phyloP scores from a whole-genome alignment of 2,329 filamentous ascomycete species.

The Aspergillus jensenii region DNA sequence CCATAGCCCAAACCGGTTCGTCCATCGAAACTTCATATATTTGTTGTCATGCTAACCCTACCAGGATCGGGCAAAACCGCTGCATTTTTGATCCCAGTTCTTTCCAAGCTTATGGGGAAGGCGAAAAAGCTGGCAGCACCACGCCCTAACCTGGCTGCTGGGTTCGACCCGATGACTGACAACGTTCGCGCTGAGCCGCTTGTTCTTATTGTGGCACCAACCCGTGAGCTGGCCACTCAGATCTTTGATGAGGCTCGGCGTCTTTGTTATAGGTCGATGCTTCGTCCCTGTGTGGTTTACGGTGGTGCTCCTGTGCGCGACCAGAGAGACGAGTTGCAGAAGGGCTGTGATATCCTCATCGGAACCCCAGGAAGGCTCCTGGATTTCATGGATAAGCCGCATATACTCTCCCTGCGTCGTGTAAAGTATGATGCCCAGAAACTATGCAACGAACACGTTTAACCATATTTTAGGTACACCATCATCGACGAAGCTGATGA shows the following conservation, averaged over 20 bases:
- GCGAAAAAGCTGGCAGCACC: slow-evolving; percentile 80
- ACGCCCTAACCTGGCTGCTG: slow-evolving; percentile 61
- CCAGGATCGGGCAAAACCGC: slow-evolving; percentile 94
- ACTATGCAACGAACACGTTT: not conserved
- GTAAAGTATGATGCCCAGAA: slow-evolving; percentile 59
- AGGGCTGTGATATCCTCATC: slow-evolving; percentile 86
- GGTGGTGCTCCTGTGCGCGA: slow-evolving; percentile 73
- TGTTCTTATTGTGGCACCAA: slow-evolving; percentile 81
- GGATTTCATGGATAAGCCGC: slow-evolving; percentile 75
- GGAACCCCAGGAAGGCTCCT: slow-evolving; percentile 82
- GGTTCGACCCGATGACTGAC: slow-evolving; percentile 53
- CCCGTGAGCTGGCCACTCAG: slow-evolving; percentile 86
- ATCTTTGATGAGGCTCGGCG: slow-evolving; percentile 94
- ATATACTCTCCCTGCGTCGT: slow-evolving; percentile 69
- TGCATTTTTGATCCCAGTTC: slow-evolving; percentile 82
- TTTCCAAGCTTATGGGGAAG: slow-evolving; percentile 94
- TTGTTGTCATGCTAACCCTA: slow-evolving; percentile 8
- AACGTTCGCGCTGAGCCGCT: slow-evolving; percentile 77
- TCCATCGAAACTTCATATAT: not conserved
- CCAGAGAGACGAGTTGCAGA: slow-evolving; percentile 71
- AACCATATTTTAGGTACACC: slow-evolving; percentile 50
- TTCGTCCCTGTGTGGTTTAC: slow-evolving; percentile 86
- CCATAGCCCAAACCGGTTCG: slow-evolving; percentile 85
- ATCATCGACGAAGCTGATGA: slow-evolving; percentile 96
- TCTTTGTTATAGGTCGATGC: slow-evolving; percentile 90